Base-by-base conservation (phyloP, 2,329 filamentous ascomycete species). In the Scopulariopsis brevicaulis region DNA sequence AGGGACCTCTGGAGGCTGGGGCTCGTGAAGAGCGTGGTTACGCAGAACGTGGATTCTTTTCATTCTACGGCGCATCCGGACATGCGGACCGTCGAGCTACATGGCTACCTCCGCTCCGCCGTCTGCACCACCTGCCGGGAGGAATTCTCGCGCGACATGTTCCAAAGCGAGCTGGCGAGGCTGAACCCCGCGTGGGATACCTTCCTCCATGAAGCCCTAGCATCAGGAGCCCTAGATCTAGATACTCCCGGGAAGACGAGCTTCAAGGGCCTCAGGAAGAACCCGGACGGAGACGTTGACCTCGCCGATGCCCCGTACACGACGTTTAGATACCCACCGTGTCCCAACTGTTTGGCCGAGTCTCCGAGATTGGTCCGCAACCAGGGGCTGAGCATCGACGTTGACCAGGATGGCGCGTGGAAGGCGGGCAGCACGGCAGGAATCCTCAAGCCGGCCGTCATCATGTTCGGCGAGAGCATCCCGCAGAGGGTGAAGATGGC, bases 1-100 rank as follows among this genome's bases (percentile, higher is more conserved):
- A 79, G 82, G 56, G 79, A 86, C 62, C 75, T 97, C 40, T 88
- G 83, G 2, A 71, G 79, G 4, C 74, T 94, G 63, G 92, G 91
- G 2, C 72, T 91, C 55, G 76, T 96, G 50, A 81, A 80, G 59
- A 83, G 77, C 57, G 89, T 96, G 60, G 84, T 99, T 64, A 97
- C 94, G 48, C 94, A 99, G 69, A 97, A 97, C 68, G 94, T 99
- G 56, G 94, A 99, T 73, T 96, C 91, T 2, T 96, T 99, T 69
- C 94, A 99, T 71, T 77, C 80, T 2, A 74, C 74, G 60, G 87
- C 90, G 1, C 92, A 96, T 70, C 89, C 91, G 0, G 68, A 77
- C 11, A 72, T 92, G 51, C 80, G 83, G 6, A 94, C 89, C 11
- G 75, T 95, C 53, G 93, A 97, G 71, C 79, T 99, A 55, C 94